phyloP scores from a whole-genome alignment of 2,329 filamentous ascomycete genomes.

The Lizonia empirigonia region DNA sequence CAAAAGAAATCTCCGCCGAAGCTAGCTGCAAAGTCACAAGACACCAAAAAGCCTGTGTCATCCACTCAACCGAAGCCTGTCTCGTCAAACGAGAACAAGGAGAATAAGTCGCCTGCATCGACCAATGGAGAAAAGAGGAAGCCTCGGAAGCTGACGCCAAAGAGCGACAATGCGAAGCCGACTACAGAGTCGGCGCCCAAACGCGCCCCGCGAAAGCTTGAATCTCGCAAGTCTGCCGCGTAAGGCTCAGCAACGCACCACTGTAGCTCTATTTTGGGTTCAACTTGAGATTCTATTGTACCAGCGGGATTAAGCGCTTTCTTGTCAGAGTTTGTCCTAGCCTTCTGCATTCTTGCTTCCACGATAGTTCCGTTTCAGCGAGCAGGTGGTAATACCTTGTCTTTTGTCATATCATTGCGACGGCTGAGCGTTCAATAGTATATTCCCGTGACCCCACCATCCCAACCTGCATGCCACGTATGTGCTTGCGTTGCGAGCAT shows the following conservation, averaged over 20 bases:
- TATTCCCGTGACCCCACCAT: too few species aligned
- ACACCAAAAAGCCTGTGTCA: slow-evolving; percentile 17
- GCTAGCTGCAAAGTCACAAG: slow-evolving; percentile 16
- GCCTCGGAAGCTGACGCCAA: slow-evolving; percentile 34
- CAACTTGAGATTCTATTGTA: too few species aligned
- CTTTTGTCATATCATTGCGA: not conserved
- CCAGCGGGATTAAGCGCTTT: too few species aligned
- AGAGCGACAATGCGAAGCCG: slow-evolving; percentile 15
- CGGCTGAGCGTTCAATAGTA: too few species aligned
- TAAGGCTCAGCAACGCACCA: too few species aligned
- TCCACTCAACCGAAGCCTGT: slow-evolving; percentile 19
- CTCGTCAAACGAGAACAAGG: slow-evolving; percentile 17
- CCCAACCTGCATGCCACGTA: not conserved
- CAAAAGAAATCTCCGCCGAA: slow-evolving; percentile 14
- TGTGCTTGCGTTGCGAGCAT: not conserved
- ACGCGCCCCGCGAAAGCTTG: slow-evolving; percentile 34
- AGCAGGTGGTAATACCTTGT: too few species aligned
- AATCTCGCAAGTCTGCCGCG: slow-evolving; percentile 27
- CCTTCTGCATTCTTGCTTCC: too few species aligned
- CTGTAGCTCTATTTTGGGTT: too few species aligned
- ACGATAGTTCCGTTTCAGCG: too few species aligned
- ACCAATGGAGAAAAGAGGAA: slow-evolving; percentile 25
- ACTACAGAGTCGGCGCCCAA: slow-evolving; percentile 16
- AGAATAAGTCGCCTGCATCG: slow-evolving; percentile 22
- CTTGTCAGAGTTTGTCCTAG: too few species aligned